These are phyloP conservation scores for Corchorus capsularis DNA, from an alignment of 345 rosid genomes.

Conservation along the genomic window DNA sequence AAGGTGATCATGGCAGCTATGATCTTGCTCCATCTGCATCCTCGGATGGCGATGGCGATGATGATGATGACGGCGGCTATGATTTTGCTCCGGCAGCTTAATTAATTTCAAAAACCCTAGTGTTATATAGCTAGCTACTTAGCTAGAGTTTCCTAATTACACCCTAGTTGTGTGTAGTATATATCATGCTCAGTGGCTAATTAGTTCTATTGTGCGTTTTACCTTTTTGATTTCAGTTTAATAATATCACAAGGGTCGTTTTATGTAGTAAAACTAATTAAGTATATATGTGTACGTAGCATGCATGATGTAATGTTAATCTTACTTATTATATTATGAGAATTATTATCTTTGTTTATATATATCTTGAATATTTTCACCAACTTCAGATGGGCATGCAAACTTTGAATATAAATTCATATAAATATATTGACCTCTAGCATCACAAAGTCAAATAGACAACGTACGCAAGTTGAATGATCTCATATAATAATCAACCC, in stretches of 20 bases:
- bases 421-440: no score
- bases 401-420: no score
- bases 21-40: slow-evolving; percentile 18
- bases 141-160: no score
- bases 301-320: slow-evolving; percentile 1
- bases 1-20: background rate
- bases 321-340: background rate
- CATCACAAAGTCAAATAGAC: background rate
- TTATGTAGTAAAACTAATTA: no score
- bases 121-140: background rate
- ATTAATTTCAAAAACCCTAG: background rate
- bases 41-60: slow-evolving; percentile 24
- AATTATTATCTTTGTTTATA: no score
- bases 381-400: background rate
- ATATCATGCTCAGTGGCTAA: background rate
- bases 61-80: slow-evolving; percentile 26
- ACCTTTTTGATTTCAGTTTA: no score
- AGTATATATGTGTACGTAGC: background rate
- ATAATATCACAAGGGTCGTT: background rate
- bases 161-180: background rate
- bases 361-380: background rate
- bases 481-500: no score
- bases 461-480: no score
- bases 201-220: background rate
- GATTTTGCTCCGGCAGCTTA: slow-evolving; percentile 43